Conservation (phyloP, 768 basidiomycete genomes). For the Tremella yokohamensis region DNA sequence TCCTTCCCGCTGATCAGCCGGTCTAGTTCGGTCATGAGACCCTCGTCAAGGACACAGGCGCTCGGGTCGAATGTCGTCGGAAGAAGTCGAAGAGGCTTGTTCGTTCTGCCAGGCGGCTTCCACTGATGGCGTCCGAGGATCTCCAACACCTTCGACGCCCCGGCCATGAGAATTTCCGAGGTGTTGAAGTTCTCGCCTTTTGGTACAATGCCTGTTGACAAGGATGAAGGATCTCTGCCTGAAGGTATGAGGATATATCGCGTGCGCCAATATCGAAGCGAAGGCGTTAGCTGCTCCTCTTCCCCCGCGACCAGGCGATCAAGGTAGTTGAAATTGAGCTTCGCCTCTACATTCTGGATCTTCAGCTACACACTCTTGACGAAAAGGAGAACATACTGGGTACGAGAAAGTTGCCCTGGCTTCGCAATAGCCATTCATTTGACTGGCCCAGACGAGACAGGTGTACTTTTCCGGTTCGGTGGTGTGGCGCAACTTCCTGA, state of each 20-base stretch:
- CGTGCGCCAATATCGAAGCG: conserved; percentile 87
- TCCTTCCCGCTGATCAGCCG: conserved; percentile 59
- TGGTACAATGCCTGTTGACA: conserved; percentile 45
- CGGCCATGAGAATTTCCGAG: conserved; percentile 80
- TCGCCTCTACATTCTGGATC: conserved; percentile 38
- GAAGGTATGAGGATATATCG: conserved; percentile 90
- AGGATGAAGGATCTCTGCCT: conserved; percentile 59
- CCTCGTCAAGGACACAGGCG: conserved; percentile 71
- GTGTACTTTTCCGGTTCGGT: conserved; percentile 67
- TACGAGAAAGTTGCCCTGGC: conserved; percentile 69
- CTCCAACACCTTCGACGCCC: conserved; percentile 87
- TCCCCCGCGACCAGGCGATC: conserved; percentile 50
- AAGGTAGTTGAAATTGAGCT: conserved; percentile 48
- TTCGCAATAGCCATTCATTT: conserved; percentile 81
- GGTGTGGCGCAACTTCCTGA: conserved; percentile 60
- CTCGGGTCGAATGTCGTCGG: conserved; percentile 81
- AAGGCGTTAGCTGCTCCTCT: conserved; percentile 56
- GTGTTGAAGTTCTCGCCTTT: conserved; percentile 64
- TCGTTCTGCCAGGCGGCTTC: conserved; percentile 59
- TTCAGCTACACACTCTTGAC: conserved; percentile 16
- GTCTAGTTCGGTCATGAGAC: conserved; percentile 74
- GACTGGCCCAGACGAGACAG: conserved; percentile 89
- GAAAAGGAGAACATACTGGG: conserved; percentile 55
- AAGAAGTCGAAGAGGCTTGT: conserved; percentile 67
- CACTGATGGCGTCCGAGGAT: conserved; percentile 80